A percentile compares a stretch with the other conserved stretches of the same genome.
Conservation (phyloP, 83 land plant genomes). For the Larix sibirica region DNA sequence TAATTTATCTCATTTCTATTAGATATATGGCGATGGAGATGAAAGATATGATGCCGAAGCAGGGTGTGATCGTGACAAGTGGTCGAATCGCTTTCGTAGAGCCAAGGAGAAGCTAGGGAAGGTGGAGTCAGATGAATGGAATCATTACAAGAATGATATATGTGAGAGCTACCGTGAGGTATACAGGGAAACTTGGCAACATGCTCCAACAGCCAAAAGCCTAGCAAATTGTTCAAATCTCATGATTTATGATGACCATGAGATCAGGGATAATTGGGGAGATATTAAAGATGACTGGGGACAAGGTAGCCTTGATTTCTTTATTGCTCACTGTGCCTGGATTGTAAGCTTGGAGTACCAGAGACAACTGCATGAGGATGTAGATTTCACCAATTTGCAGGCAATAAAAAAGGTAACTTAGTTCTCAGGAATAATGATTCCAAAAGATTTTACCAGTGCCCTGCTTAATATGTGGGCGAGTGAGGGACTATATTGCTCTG, state of each 20-base stretch:
- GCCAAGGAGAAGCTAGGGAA: constrained; percentile 27
- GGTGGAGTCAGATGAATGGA: constrained; percentile 31
- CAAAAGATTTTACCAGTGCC: neutral
- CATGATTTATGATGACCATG: constrained; percentile 63
- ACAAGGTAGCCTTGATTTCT: constrained; percentile 26
- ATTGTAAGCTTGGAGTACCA: constrained; percentile 50
- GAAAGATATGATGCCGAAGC: constrained; percentile 37
- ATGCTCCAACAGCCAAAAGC: constrained; percentile 50
- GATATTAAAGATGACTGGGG: constrained; percentile 41
- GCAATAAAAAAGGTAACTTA: constrained; percentile 36
- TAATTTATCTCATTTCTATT: constrained; percentile 4
- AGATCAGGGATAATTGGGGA: constrained; percentile 59
- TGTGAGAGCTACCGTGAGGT: constrained; percentile 55
- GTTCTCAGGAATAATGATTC: neutral
- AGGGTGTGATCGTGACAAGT: constrained; percentile 36
- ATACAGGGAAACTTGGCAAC: constrained; percentile 58
- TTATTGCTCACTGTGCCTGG: constrained; percentile 56
- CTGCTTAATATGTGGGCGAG: too few relatives aligned
- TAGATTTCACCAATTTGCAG: constrained; percentile 33
- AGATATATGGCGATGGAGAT: constrained; percentile 62
- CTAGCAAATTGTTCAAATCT: constrained; percentile 52
- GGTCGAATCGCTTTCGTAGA: constrained; percentile 47
- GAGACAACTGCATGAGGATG: constrained; percentile 44
- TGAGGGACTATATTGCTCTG: too few relatives aligned
- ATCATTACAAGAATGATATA: constrained; percentile 17